Base-by-base conservation (phyloP, 164 flowering plant genomes). In the Umbellularia californica region DNA sequence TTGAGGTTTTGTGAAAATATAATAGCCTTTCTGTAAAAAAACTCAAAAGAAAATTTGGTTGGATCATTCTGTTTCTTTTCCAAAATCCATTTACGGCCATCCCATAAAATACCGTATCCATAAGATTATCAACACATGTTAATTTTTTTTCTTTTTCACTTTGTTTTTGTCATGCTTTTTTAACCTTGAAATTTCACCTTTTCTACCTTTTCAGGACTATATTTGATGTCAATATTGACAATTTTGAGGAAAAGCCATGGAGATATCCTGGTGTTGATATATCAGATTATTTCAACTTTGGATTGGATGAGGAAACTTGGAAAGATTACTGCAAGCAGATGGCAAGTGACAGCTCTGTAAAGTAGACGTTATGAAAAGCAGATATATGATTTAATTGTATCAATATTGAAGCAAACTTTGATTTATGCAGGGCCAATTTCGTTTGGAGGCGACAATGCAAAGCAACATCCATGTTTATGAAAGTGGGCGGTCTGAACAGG, bases 401-500 rank as follows among this genome's bases (percentile, higher is more conserved):
- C 60, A 67, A 33, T 33, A 51, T 52, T 23, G 70, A 69, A 66
- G 50, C 50, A 51, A 41, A 55, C 66, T 58, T 71, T 73, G 72
- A 50, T 35, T 68, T 78, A 24, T 86, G 69, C 84, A 96, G 99
- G 98, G 90, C 77, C 96, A 90, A 83, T 88, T 83, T 35, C 95
- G 98, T 62, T 80, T 94, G 76, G 97, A 90, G 84, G 82, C 95
- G 50, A 94, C 99, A 23, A 96, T 96, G 99, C 97, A 94, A 84
- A 91, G 95, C 86, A 92, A 87, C 84, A 94, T 94, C 77, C 95
- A 93, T 78, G 98, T 94, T 60, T 89, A 90, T 82, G 99, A 92
- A 83, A 90, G 97, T 87, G 99, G 95, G 50, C 83, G 99, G 64
- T 77, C 94, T 68, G 97, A 94, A 79, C 98, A 92, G 95, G 99